These are phyloP conservation scores for Verbascum thapsus DNA, from an alignment of 257 asterid genomes.

Conservation along the genomic window DNA sequence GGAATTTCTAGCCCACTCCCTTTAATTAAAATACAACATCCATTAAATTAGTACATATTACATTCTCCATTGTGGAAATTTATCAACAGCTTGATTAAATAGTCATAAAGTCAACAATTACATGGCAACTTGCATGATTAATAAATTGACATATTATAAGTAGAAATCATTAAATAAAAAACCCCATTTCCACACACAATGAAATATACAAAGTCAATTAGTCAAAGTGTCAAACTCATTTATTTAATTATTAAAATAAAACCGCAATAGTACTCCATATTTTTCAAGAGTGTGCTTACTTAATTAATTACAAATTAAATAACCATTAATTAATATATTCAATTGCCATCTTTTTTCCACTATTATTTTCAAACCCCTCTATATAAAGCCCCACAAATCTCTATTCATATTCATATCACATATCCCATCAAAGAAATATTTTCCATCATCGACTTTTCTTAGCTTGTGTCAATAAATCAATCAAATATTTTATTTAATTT, in stretches of 20 bases:
- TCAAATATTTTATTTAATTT: no score
- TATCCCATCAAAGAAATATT: no score
- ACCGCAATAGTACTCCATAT: neutral
- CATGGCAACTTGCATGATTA: constrained; percentile 41
- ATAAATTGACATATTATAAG: neutral
- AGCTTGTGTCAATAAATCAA: constrained; percentile 34
- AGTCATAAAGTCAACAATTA: constrained; percentile 43
- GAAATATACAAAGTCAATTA: constrained; percentile 25
- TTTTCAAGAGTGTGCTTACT: constrained; percentile 31
- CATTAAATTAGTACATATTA: neutral
- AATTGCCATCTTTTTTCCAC: constrained; percentile 40
- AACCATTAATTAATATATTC: no score
- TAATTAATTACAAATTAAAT: constrained; percentile 27
- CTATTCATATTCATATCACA: constrained; percentile 30
- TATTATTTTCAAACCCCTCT: constrained; percentile 45
- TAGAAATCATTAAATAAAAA: neutral
- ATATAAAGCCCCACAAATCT: constrained; percentile 49
- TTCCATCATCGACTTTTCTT: no score
- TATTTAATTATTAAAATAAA: neutral
- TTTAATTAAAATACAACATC: neutral
- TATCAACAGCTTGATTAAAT: constrained; percentile 11
- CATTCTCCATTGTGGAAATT: constrained; percentile 37
- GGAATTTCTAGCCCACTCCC: no score
- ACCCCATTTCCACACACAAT: constrained; percentile 25
- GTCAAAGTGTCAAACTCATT: constrained; percentile 55